These are phyloP conservation scores for Trametes cinnabarina DNA, from an alignment of 768 basidiomycete genomes.

Conservation along the genomic window DNA sequence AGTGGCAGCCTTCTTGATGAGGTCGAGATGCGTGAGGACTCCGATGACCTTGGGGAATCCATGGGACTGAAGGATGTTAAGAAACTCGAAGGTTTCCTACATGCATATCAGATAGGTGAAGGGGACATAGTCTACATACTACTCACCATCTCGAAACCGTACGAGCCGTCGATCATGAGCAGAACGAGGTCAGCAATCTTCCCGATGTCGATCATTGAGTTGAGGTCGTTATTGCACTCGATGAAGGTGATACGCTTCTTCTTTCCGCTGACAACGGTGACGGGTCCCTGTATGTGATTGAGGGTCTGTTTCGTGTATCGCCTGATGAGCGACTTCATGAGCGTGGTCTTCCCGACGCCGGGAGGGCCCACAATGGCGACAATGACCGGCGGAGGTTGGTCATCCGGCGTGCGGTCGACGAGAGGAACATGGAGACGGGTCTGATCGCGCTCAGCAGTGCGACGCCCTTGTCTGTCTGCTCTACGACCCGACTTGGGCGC, in stretches of 20 bases:
- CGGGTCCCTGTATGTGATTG: constrained; percentile 85
- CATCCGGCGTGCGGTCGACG: constrained; percentile 90
- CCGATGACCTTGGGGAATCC: constrained; percentile 99
- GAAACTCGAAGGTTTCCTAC: constrained; percentile 98
- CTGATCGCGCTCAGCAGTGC: constrained; percentile 92
- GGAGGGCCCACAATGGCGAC: constrained; percentile 95
- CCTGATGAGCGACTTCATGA: constrained; percentile 87
- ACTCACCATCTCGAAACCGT: constrained; percentile 97
- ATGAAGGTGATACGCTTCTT: constrained; percentile 91
- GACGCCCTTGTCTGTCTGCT: constrained; percentile 84
- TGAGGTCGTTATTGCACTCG: constrained; percentile 96
- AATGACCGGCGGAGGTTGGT: constrained; percentile 88
- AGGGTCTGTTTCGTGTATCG: constrained; percentile 93
- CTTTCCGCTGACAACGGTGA: constrained; percentile 94
- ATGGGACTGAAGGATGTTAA: constrained; percentile 94
- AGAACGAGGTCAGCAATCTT: constrained; percentile 96
- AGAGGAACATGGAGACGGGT: constrained; percentile 94
- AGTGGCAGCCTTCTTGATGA: constrained; percentile 87
- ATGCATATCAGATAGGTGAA: not conserved
- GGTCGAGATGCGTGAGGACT: constrained; percentile 91
- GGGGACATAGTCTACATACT: not conserved
- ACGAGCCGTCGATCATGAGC: constrained; percentile 96
- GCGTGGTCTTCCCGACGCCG: constrained; percentile 94
- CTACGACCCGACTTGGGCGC: constrained; percentile 87
- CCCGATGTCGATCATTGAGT: constrained; percentile 97